Evolutionary conservation across 2,329 filamentous ascomycete genomes (phyloP).

Genomic region (Aspergillus brasiliensis): DNA sequence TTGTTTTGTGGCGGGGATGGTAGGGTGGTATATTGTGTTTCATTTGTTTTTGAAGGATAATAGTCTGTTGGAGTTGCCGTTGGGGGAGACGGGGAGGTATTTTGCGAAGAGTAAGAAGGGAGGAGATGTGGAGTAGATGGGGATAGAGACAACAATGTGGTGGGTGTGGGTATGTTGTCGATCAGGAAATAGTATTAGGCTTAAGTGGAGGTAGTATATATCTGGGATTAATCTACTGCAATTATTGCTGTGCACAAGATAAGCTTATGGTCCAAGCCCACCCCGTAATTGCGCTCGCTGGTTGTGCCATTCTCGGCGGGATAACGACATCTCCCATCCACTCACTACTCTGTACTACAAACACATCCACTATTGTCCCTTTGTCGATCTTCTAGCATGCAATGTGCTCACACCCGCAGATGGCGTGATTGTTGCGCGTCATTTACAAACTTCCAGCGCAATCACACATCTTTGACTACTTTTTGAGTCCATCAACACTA

Average conservation of each 20-base stretch:
- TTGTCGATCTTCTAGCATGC: not conserved
- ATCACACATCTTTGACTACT: not conserved
- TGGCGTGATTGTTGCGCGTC: not conserved
- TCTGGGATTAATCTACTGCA: not conserved
- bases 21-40: constrained; percentile 50
- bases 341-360: too few species aligned
- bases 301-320: not conserved
- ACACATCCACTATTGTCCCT: not conserved
- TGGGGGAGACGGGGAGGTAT: constrained; percentile 47
- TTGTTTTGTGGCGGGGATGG: constrained; percentile 50
- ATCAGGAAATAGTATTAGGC: not conserved
- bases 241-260: not conserved
- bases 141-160: too few species aligned
- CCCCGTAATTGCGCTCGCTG: not conserved
- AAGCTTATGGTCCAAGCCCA: not conserved
- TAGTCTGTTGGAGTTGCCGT: constrained; percentile 41
- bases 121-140: not conserved
- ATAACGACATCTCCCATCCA: constrained; percentile 23
- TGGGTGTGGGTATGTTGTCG: not conserved
- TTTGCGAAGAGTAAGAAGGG: constrained; percentile 36
- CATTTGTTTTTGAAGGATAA: constrained; percentile 48
- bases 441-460: constrained; percentile 1
- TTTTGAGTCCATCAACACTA: not conserved
- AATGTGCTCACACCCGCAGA: not conserved
- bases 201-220: not conserved